A percentile compares a stretch with the other conserved stretches of the same genome.
phyloP scores from a whole-genome alignment of 1,284 basidiomycete species.

The Uromyces viciae-fabae region DNA sequence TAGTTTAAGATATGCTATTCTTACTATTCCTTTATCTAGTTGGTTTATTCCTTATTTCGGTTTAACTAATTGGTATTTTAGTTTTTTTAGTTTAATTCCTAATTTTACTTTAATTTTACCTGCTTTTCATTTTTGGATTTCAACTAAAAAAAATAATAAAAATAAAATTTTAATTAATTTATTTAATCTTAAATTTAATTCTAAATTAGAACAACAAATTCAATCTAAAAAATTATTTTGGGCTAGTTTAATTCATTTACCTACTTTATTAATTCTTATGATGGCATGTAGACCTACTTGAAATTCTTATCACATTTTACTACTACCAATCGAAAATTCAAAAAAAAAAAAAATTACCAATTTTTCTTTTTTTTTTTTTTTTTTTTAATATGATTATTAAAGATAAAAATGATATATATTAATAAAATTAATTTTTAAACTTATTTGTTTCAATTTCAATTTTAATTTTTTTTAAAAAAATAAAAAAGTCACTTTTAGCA shows the following conservation, averaged over 20 bases:
- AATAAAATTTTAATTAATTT: slow-evolving; percentile 49
- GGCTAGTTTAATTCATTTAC: slow-evolving; percentile 84
- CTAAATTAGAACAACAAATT: slow-evolving; percentile 63
- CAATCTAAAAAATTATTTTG: slow-evolving; percentile 72
- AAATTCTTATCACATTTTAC: no score
- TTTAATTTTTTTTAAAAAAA: no score
- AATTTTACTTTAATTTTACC: slow-evolving; percentile 70
- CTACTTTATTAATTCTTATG: slow-evolving; percentile 82
- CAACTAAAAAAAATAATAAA: neutral
- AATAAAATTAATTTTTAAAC: no score
- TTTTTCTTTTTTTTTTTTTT: no score
- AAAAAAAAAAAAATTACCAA: no score
- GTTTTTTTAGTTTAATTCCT: slow-evolving; percentile 70
- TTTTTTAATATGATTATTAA: no score
- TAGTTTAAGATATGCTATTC: slow-evolving; percentile 73
- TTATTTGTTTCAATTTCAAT: no score
- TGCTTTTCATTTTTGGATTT: slow-evolving; percentile 70
- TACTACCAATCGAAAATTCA: slow-evolving; percentile 52
- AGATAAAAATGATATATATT: no score
- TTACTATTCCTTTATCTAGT: slow-evolving; percentile 75
- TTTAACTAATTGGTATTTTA: slow-evolving; percentile 81
- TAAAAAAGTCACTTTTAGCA: no score
- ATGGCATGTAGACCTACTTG: slow-evolving; percentile 64
- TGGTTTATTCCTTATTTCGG: slow-evolving; percentile 78
- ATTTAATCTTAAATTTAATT: slow-evolving; percentile 54